Conservation (phyloP, 164 flowering plant species). For the Aristolochia contorta region DNA sequence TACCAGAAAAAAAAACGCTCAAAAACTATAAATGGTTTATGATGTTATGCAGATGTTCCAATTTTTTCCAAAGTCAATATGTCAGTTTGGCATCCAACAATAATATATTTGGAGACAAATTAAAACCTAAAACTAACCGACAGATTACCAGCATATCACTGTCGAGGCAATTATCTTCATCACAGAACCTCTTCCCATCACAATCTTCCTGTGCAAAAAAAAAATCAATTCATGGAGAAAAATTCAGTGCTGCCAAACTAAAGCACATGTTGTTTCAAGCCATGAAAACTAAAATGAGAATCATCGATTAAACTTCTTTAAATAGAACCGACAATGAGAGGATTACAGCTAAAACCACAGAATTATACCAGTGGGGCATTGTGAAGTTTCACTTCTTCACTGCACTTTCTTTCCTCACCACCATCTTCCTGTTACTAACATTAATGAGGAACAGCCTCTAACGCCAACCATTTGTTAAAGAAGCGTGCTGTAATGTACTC, state of each 20-base stretch:
- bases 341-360: too few species aligned
- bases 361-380: too few species aligned
- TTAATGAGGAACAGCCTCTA: too few species aligned
- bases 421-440: too few species aligned
- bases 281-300: not conserved
- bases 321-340: not conserved
- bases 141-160: conserved; percentile 37
- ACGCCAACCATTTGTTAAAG: too few species aligned
- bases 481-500: not conserved
- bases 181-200: conserved; percentile 9
- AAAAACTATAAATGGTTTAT: not conserved
- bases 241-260: not conserved
- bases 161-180: conserved; percentile 33
- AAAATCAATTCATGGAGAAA: not conserved
- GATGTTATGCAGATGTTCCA: not conserved
- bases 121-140: not conserved
- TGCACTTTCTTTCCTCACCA: too few species aligned
- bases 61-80: too few species aligned
- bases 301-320: not conserved
- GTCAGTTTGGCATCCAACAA: not conserved
- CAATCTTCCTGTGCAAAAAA: conserved; percentile 24
- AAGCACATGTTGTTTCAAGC: not conserved
- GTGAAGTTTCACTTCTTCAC: too few species aligned
- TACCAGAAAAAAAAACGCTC: not conserved
- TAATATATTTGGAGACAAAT: not conserved